These are phyloP conservation scores for Tephrocybe sp. DNA, from an alignment of 768 basidiomycete species.

Conservation along the genomic window DNA sequence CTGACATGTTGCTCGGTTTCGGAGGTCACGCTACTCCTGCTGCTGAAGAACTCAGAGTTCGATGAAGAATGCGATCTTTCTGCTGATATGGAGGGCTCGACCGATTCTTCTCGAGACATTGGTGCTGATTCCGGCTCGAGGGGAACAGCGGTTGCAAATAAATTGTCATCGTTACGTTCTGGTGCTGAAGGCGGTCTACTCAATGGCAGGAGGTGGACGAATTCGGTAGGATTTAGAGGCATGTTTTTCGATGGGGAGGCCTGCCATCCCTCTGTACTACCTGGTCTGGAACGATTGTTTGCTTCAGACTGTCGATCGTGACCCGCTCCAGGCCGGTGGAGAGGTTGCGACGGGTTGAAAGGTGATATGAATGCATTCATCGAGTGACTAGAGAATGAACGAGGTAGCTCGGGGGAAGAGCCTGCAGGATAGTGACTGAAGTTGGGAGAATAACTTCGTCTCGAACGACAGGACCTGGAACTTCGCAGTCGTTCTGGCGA, in stretches of 20 bases:
- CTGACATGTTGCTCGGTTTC: constrained; percentile 42
- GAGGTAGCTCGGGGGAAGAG: not conserved
- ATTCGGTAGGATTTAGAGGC: constrained; percentile 40
- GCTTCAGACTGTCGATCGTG: too few species aligned
- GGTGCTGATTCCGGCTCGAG: not conserved
- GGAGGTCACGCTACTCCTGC: constrained; percentile 16
- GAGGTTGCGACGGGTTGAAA: not conserved
- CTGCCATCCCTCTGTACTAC: too few species aligned
- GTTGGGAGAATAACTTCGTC: constrained; percentile 19
- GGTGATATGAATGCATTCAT: constrained; percentile 6
- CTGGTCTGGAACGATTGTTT: too few species aligned
- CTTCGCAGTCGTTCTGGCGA: not conserved
- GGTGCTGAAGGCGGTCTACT: constrained; percentile 15
- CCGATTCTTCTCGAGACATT: constrained; percentile 15
- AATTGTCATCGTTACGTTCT: not conserved
- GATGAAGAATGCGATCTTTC: constrained; percentile 13
- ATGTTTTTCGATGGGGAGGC: constrained; percentile 6
- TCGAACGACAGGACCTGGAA: constrained; percentile 4
- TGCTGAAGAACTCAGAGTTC: constrained; percentile 14
- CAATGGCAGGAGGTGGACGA: constrained; percentile 42
- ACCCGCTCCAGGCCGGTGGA: too few species aligned
- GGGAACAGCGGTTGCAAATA: too few species aligned
- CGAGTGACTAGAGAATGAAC: constrained; percentile 21
- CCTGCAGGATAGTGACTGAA: constrained; percentile 34
- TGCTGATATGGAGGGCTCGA: constrained; percentile 8